Conservation (phyloP, 2,329 filamentous ascomycete genomes). For the Metarhizium humberi region DNA sequence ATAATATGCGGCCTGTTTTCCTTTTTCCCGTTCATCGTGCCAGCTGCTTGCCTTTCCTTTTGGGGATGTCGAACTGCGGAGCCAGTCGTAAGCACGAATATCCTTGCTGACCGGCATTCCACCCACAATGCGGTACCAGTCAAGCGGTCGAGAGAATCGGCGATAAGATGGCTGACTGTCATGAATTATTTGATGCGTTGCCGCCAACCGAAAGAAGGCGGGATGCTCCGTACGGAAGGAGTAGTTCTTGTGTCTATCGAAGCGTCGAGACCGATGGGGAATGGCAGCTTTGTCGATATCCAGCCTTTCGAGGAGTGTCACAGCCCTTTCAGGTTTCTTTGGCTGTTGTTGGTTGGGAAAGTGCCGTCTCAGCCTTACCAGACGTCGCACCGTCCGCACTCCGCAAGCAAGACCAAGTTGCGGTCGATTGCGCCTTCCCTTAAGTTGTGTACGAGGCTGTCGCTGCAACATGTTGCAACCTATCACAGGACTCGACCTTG, state of each 20-base stretch:
- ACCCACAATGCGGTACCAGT: background rate
- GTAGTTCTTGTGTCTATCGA: background rate
- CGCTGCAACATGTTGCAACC: background rate
- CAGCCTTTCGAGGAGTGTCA: too few species aligned
- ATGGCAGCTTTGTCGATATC: too few species aligned
- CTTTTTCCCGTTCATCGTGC: too few species aligned
- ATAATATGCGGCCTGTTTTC: too few species aligned
- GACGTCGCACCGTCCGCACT: background rate
- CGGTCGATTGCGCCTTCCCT: background rate
- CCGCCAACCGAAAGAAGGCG: background rate
- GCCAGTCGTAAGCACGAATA: background rate
- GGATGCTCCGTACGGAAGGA: background rate
- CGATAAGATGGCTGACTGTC: background rate
- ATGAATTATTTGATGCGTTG: background rate
- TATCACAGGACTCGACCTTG: too few species aligned
- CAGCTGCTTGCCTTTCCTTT: too few species aligned
- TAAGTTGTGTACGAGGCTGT: background rate
- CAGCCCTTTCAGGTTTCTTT: too few species aligned
- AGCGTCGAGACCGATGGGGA: background rate
- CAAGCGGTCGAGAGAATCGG: background rate
- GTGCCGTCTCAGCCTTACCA: background rate
- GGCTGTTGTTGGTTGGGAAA: too few species aligned
- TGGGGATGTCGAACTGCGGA: too few species aligned
- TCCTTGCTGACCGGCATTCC: background rate
- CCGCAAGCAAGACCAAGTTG: background rate